A percentile compares a stretch with the other conserved stretches of the same genome.
Evolutionary conservation across 129 eudicot species (phyloP).

Genomic region (Heracleum sosnowskyi): DNA sequence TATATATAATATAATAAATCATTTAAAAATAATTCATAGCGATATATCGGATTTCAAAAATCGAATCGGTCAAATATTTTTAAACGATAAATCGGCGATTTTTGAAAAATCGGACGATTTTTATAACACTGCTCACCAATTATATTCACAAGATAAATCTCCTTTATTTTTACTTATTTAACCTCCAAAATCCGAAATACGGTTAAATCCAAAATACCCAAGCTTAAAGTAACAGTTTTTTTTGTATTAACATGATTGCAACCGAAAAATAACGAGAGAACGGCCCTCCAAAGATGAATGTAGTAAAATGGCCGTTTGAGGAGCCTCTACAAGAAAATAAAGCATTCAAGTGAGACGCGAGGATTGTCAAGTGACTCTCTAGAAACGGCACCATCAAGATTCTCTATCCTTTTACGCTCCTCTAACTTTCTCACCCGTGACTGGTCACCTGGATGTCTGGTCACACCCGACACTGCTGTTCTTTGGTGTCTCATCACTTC

Average conservation of each 20-base stretch:
- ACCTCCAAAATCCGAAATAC: not conserved
- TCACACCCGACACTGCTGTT: conserved; percentile 9
- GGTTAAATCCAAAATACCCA: too few species aligned
- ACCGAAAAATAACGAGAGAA: not conserved
- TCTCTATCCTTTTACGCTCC: conserved; percentile 2
- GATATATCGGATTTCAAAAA: too few species aligned
- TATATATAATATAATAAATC: too few species aligned
- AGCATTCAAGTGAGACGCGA: conserved; percentile 71
- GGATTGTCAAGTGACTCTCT: conserved; percentile 73
- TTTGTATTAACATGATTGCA: not conserved
- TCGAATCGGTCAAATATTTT: too few species aligned
- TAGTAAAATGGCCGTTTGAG: not conserved
- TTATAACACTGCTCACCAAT: too few species aligned
- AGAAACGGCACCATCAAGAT: conserved; percentile 22
- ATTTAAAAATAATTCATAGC: too few species aligned
- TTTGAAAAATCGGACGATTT: too few species aligned
- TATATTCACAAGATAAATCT: too few species aligned
- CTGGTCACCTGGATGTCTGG: conserved; percentile 9
- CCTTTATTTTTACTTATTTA: too few species aligned
- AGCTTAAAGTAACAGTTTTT: not conserved
- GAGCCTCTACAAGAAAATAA: conserved; percentile 46
- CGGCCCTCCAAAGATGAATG: not conserved
- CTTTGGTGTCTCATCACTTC: conserved; percentile 20
- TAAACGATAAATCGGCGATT: too few species aligned
- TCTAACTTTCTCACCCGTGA: conserved; percentile 14